Conservation (phyloP, 768 basidiomycete genomes). For the Serendipita indica region DNA sequence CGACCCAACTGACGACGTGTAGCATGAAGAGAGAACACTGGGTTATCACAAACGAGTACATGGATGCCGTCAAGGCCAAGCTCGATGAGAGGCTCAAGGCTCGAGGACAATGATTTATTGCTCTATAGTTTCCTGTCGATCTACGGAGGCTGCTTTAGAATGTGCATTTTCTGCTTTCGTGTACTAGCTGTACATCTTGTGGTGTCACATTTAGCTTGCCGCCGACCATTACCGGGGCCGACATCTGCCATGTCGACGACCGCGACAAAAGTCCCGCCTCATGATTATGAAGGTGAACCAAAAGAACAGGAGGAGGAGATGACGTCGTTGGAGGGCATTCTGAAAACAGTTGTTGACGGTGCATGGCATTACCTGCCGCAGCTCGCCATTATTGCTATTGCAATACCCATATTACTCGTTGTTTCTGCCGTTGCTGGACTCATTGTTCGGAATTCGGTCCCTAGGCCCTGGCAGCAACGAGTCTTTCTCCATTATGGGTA, state of each 20-base stretch:
- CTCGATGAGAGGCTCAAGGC: neutral
- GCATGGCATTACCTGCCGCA: neutral
- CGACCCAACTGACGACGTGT: neutral
- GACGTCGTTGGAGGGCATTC: neutral
- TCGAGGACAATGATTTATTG: conserved; percentile 1
- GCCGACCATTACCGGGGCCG: neutral
- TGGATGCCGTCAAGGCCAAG: conserved; percentile 65
- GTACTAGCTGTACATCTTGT: too few relatives aligned
- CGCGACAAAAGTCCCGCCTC: neutral
- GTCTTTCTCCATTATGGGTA: conserved; percentile 73
- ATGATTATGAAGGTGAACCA: neutral
- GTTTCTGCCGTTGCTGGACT: conserved; percentile 55
- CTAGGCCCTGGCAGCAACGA: conserved; percentile 53
- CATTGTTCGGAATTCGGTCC: conserved; percentile 57
- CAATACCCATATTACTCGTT: conserved; percentile 43
- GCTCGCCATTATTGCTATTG: conserved; percentile 12
- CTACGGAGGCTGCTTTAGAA: neutral
- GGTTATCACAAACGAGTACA: conserved; percentile 88
- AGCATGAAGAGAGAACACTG: conserved; percentile 83
- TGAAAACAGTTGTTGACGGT: neutral
- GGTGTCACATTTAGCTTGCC: neutral
- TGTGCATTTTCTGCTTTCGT: neutral
- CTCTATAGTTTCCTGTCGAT: neutral
- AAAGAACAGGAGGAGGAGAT: neutral
- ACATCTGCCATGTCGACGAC: neutral